Evolutionary conservation across 2,329 filamentous ascomycete species (phyloP).

Genomic region (Ceratocystis cubensis): DNA sequence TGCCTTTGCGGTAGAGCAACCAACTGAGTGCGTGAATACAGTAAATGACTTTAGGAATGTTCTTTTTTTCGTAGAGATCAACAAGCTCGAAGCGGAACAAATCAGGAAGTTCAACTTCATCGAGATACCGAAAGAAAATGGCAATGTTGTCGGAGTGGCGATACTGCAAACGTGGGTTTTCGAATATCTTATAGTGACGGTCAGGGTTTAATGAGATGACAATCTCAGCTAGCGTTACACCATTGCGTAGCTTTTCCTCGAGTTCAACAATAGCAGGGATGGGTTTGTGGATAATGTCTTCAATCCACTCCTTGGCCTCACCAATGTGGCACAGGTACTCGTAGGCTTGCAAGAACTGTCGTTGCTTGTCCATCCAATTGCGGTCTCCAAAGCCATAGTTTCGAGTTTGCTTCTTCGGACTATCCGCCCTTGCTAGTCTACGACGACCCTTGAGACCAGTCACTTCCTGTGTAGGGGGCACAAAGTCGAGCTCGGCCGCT

Average conservation of each 20-base stretch:
- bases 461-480: constrained; percentile 66
- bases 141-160: constrained; percentile 97
- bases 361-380: constrained; percentile 98
- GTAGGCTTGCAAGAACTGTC: constrained; percentile 91
- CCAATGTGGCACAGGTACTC: constrained; percentile 98
- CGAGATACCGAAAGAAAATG: constrained; percentile 85
- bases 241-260: constrained; percentile 83
- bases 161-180: constrained; percentile 72
- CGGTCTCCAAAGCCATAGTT: constrained; percentile 64
- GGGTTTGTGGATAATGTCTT: constrained; percentile 69
- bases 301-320: constrained; percentile 98
- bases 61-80: constrained; percentile 98
- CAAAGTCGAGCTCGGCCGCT: constrained; percentile 66
- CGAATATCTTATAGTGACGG: constrained; percentile 68
- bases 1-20: constrained; percentile 89
- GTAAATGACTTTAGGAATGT: constrained; percentile 97
- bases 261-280: constrained; percentile 88
- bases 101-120: constrained; percentile 83
- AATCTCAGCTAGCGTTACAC: constrained; percentile 86
- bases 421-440: constrained; percentile 61
- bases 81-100: constrained; percentile 95
- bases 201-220: constrained; percentile 79
- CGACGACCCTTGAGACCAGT: constrained; percentile 74
- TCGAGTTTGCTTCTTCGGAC: constrained; percentile 30
- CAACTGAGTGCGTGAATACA: constrained; percentile 96